Conservation (phyloP, 2,329 filamentous ascomycete species). For the Setomelanomma holmii region DNA sequence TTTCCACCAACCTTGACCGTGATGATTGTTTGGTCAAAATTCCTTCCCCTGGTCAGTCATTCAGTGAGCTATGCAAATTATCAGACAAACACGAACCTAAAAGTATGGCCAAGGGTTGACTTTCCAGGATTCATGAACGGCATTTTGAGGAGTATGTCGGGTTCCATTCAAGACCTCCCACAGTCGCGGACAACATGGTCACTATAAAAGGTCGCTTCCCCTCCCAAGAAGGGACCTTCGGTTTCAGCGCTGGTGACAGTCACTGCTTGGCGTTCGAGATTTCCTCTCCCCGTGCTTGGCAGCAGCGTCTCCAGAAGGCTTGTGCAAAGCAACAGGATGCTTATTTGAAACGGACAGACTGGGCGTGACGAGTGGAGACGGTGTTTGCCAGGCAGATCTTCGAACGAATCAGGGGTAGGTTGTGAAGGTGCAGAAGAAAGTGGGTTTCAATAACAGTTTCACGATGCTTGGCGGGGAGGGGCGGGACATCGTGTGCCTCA, state of each 20-base stretch:
- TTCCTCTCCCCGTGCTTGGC: constrained; percentile 18
- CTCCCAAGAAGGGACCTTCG: constrained; percentile 6
- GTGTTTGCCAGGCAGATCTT: constrained; percentile 14
- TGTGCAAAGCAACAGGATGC: constrained; percentile 10
- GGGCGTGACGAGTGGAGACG: constrained; percentile 8
- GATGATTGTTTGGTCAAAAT: constrained; percentile 47
- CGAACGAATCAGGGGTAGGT: constrained; percentile 11
- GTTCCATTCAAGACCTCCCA: constrained; percentile 34
- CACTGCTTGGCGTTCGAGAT: constrained; percentile 31
- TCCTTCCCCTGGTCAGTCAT: constrained; percentile 32
- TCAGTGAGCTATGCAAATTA: not conserved
- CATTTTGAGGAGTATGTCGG: constrained; percentile 47
- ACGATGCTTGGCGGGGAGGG: constrained; percentile 22
- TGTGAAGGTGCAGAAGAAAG: constrained; percentile 11
- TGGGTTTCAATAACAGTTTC: constrained; percentile 27
- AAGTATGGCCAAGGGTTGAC: constrained; percentile 45
- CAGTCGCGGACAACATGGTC: constrained; percentile 3
- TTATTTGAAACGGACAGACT: constrained; percentile 22
- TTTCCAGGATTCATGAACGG: constrained; percentile 41
- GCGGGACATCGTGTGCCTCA: constrained; percentile 19
- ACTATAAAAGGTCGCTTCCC: constrained; percentile 16
- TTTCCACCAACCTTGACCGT: constrained; percentile 43
- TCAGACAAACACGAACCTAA: constrained; percentile 28
- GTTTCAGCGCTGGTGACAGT: constrained; percentile 30
- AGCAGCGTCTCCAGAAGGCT: constrained; percentile 11